phyloP scores from a whole-genome alignment of 805 yeast genomes.

The Clavispora phyllophila region DNA sequence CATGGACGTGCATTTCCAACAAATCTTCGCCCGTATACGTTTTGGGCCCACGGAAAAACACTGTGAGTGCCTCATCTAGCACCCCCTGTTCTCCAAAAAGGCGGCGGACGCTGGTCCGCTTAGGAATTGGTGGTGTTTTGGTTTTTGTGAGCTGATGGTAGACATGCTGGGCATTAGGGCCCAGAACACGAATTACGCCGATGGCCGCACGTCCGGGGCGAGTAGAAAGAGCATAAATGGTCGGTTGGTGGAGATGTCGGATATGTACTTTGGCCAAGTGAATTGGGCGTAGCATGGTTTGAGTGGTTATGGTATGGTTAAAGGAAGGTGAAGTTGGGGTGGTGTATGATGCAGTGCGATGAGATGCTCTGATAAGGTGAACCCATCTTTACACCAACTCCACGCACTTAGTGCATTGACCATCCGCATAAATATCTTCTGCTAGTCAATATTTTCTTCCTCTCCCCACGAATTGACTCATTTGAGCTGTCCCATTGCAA shows the following conservation, averaged over 20 bases:
- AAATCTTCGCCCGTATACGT: constrained; percentile 93
- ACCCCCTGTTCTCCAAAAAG: constrained; percentile 46
- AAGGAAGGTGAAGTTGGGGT: not conserved
- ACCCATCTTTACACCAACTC: not conserved
- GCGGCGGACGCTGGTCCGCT: constrained; percentile 55
- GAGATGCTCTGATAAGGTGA: not conserved
- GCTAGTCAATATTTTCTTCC: no score
- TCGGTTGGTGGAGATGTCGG: constrained; percentile 36
- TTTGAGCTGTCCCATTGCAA: no score
- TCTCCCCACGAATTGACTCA: no score
- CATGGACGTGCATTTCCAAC: constrained; percentile 88
- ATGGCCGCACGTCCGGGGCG: constrained; percentile 78
- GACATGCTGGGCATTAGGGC: constrained; percentile 51
- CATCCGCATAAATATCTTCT: no score
- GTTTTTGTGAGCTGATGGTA: constrained; percentile 43
- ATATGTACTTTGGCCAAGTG: not conserved
- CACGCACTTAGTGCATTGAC: no score
- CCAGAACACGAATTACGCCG: constrained; percentile 80
- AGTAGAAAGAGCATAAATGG: constrained; percentile 89
- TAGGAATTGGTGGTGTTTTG: constrained; percentile 36
- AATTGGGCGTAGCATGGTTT: not conserved
- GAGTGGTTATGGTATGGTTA: not conserved
- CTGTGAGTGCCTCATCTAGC: constrained; percentile 71
- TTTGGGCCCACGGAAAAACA: constrained; percentile 66
- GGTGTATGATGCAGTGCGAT: constrained; percentile 1